Evolutionary conservation across 495 filamentous ascomycete genomes (phyloP), one percentile per base, ranked within the genome.

Genomic region (Trichocladium antarcticum): DNA sequence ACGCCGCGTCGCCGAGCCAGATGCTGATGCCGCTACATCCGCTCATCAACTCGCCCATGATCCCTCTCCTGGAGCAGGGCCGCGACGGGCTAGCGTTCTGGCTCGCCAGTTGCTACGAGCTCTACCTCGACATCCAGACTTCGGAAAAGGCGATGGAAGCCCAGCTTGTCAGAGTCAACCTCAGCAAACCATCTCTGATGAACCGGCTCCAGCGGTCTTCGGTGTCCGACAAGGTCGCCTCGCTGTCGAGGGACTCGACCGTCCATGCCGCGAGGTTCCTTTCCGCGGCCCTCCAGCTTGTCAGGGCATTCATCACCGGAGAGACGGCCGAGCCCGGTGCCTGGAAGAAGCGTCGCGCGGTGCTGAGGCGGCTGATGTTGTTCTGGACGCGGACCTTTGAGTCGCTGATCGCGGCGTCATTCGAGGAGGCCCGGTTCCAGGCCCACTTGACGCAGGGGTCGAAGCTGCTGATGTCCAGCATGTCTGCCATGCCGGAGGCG

Each of bases 181-280:
- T 67, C 9, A 60, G 70, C 51, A 80, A 80, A 53, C 74, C 81
- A 21, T 78, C 76, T 7, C 69, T 78, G 39, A 73, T 85, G 73
- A 85, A 77, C 50, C 74, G 80, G 3, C 65, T 89, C 15, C 81
- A 89, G 63, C 68, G 83, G 42, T 88, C 85, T 9, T 64, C 78
- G 37, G 72, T 78, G 12, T 74, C 76, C 9, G 63, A 61, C 42
- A 74, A 75, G 9, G 74, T 82, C 21, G 74, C 76, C 19, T 71
- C 74, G 9, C 69, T 82, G 16, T 74, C 76, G 46, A 80, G 80
- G 37, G 83, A 88, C 50, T 75, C 82, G 6, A 87, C 84, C 6
- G 62, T 65, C 6, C 58, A 67, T 45, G 59, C 73, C 8, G 65
- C 61, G 0, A 48, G 56, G 11, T 77, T 77, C 49, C 57, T 77